Evolutionary conservation across 192 early-diverging fungal genomes (phyloP).

Genomic region (Backusella morwellensis): DNA sequence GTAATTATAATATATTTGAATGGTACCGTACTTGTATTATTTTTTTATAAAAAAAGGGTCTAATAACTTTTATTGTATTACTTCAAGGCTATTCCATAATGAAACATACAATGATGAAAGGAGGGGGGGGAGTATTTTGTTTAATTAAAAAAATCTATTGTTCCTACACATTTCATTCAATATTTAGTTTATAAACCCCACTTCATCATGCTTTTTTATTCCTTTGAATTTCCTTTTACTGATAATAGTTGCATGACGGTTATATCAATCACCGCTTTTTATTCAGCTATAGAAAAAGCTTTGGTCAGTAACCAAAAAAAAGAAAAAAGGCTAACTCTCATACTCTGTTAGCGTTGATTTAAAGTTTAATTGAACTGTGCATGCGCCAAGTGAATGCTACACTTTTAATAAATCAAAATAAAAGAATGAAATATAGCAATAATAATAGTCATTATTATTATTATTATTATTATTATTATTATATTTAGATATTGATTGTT

Average conservation of each 20-base stretch:
- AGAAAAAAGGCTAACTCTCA: not conserved
- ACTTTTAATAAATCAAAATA: not conserved
- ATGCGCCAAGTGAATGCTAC: not conserved
- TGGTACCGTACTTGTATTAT: not conserved
- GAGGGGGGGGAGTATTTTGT: not conserved
- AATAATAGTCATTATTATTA: not conserved
- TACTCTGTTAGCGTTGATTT: not conserved
- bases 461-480: too few species aligned
- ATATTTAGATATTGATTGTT: not conserved
- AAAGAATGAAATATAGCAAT: not conserved
- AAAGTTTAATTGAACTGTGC: not conserved
- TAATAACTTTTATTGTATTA: not conserved
- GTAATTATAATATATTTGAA: not conserved
- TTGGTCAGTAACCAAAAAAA: not conserved
- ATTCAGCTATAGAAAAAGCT: not conserved
- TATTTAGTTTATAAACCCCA: not conserved
- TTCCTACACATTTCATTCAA: not conserved
- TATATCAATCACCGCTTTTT: not conserved
- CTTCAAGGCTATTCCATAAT: not conserved
- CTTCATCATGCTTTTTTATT: not conserved
- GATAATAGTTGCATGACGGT: not conserved
- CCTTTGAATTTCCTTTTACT: not conserved
- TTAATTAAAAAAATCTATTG: not conserved
- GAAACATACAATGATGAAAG: not conserved
- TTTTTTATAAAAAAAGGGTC: not conserved